Percentiles rank a stretch among this genome's conserved stretches.
phyloP scores from a whole-genome alignment of 495 filamentous ascomycete genomes.

The Cladorrhinum samala region DNA sequence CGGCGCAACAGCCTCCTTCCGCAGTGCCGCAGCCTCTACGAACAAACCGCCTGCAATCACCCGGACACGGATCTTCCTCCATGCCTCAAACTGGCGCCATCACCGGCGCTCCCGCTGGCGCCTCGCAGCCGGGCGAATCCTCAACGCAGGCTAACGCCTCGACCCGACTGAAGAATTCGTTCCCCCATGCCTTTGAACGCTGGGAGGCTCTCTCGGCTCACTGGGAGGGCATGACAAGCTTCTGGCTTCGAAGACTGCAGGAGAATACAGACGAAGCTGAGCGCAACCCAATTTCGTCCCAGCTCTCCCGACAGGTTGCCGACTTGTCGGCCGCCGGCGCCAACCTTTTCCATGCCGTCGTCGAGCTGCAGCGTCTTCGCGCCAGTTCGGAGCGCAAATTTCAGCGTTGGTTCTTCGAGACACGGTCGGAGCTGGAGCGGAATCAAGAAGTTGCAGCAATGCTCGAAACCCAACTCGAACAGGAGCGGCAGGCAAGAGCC shows the following conservation, averaged over 20 bases:
- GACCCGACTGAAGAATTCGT: slow-evolving; percentile 46
- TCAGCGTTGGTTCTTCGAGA: slow-evolving; percentile 98
- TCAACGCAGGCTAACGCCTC: slow-evolving; percentile 21
- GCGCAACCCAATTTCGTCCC: slow-evolving; percentile 73
- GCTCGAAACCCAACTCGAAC: slow-evolving; percentile 62
- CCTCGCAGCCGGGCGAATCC: slow-evolving; percentile 28
- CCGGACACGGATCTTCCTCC: slow-evolving; percentile 19
- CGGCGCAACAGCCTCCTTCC: slow-evolving; percentile 15
- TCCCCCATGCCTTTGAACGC: slow-evolving; percentile 94
- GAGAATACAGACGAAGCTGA: slow-evolving; percentile 79
- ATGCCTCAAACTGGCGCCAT: slow-evolving; percentile 15
- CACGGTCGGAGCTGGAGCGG: slow-evolving; percentile 78
- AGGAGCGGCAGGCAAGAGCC: slow-evolving; percentile 62
- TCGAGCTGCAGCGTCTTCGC: slow-evolving; percentile 90
- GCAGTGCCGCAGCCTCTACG: slow-evolving; percentile 19
- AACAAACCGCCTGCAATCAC: no score
- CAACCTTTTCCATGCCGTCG: slow-evolving; percentile 95
- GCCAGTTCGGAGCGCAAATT: slow-evolving; percentile 96
- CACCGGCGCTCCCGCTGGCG: slow-evolving; percentile 6
- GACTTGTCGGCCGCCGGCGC: slow-evolving; percentile 94
- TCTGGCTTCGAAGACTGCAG: slow-evolving; percentile 91
- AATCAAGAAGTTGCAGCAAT: slow-evolving; percentile 78
- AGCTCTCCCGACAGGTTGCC: slow-evolving; percentile 88
- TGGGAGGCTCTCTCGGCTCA: slow-evolving; percentile 97
- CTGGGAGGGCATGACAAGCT: slow-evolving; percentile 95